Evolutionary conservation across 2,329 filamentous ascomycete genomes (phyloP).

Genomic region (Exophiala sp.): DNA sequence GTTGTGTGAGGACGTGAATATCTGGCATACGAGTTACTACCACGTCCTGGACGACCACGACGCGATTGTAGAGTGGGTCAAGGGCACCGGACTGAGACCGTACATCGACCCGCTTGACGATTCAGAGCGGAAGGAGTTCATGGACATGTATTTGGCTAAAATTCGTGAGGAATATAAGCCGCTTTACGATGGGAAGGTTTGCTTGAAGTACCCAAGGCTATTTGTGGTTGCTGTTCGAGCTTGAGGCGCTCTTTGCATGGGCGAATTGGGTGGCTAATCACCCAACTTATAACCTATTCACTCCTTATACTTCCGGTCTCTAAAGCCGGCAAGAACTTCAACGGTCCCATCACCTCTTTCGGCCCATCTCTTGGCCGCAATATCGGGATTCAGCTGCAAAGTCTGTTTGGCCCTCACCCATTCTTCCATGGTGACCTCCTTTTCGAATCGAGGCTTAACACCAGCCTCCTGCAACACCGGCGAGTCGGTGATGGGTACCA

Average conservation of each 20-base stretch:
- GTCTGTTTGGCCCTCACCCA: conserved; percentile 43
- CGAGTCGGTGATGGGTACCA: conserved; percentile 34
- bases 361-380: conserved; percentile 36
- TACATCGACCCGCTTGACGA: conserved; percentile 49
- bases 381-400: conserved; percentile 38
- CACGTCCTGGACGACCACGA: conserved; percentile 49
- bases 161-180: conserved; percentile 45
- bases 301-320: conserved; percentile 31
- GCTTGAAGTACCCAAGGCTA: conserved; percentile 55
- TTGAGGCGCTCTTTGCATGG: background rate
- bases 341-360: conserved; percentile 37
- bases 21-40: conserved; percentile 56
- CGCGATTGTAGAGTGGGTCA: conserved; percentile 59
- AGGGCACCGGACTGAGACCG: conserved; percentile 55
- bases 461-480: conserved; percentile 32
- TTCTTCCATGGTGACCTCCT: conserved; percentile 45
- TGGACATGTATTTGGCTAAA: conserved; percentile 46
- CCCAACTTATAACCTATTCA: background rate
- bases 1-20: conserved; percentile 43
- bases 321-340: conserved; percentile 37
- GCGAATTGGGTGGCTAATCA: no score
- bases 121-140: conserved; percentile 43
- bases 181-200: conserved; percentile 51
- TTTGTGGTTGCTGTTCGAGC: conserved; percentile 51
- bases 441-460: conserved; percentile 36